These are phyloP conservation scores for Penicillium paneum DNA, from an alignment of 2,329 filamentous ascomycete species.

Conservation along the genomic window DNA sequence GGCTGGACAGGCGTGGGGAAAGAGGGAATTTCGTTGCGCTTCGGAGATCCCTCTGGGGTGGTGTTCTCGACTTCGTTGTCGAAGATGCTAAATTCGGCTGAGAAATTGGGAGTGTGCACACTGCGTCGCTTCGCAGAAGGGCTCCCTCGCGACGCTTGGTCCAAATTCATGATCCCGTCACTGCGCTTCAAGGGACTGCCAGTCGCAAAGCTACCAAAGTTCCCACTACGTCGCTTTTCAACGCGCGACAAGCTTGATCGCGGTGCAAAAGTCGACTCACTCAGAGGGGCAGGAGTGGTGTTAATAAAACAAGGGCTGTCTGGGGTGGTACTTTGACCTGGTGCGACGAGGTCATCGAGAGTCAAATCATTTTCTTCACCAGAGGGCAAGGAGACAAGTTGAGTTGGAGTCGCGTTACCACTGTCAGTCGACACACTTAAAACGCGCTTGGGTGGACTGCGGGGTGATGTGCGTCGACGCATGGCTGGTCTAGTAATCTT, in stretches of 20 bases:
- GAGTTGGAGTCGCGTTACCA: slow-evolving; percentile 62
- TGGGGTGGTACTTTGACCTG: slow-evolving; percentile 20
- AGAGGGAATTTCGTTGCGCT: slow-evolving; percentile 24
- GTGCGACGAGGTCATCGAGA: slow-evolving; percentile 29
- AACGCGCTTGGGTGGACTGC: slow-evolving; percentile 76
- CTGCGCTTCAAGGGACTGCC: slow-evolving; percentile 88
- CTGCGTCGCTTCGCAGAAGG: slow-evolving; percentile 90
- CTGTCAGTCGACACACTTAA: slow-evolving; percentile 68
- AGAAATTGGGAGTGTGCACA: slow-evolving; percentile 68
- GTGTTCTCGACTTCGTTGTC: slow-evolving; percentile 45
- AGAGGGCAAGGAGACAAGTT: slow-evolving; percentile 45
- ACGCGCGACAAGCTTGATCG: slow-evolving; percentile 44
- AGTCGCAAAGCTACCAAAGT: slow-evolving; percentile 50
- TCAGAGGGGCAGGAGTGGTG: slow-evolving; percentile 15
- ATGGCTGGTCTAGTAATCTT: slow-evolving; percentile 53
- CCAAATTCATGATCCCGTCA: slow-evolving; percentile 84
- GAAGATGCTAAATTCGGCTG: slow-evolving; percentile 70
- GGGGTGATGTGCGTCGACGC: slow-evolving; percentile 65
- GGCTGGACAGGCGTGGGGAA: slow-evolving; percentile 38
- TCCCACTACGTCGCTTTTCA: slow-evolving; percentile 50
- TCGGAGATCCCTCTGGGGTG: slow-evolving; percentile 28
- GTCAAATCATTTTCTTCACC: slow-evolving; percentile 47
- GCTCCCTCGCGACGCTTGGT: slow-evolving; percentile 73
- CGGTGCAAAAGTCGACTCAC: slow-evolving; percentile 29
- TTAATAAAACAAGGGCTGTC: slow-evolving; percentile 41